Base-by-base conservation (phyloP, 805 yeast genomes). In the Saturnispora saitoi region DNA sequence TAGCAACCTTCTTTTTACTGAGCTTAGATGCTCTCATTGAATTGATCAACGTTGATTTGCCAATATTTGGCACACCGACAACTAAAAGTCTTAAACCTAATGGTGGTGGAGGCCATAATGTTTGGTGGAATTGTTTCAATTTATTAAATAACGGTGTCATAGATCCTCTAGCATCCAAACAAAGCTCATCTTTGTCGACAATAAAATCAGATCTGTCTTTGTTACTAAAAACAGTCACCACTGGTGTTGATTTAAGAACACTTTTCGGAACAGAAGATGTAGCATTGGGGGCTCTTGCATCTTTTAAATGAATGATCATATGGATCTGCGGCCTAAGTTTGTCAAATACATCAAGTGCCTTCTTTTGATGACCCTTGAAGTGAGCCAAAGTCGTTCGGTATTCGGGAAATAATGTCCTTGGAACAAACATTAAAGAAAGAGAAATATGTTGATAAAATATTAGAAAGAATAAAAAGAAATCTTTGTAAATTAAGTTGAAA, bases 41-140 rank as follows among this genome's bases (percentile, higher is more conserved):
- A 59, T 93, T 93, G 26, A 90, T 83, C 43, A 93, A 62, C 0
- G 96, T 84, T 11, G 95, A 85, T 64, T 93, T 93, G 0, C 99
- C 99, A n/a, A 89, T 95, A 62, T 93, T 93, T 1, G 99, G 99
- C 93, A 93, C 86, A 0, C 99, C 99, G 6, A 83, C 81, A 41
- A 91, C 77, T 70, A 90, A 70, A 49, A 86, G 64, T 20, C 89
- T 66, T 43, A 85, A 68, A 0, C 98, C 98, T 51, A 89, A 64
- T 0, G 97, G 96, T 0, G 96, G 95, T 1, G 81, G 77, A 0
- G 91, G 87, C 17, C 62, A 64, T 73, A 79, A 69, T 4, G 61
- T 53, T 26, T 63, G 53, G 56, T 76, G 73, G 46, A 68, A 66
- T 46, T 73, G 70, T 32, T 70, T 70, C 3, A 86, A 68, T 11